Base-by-base conservation (phyloP, 1,284 basidiomycete genomes). In the Cutaneotrichosporon cavernicola region DNA sequence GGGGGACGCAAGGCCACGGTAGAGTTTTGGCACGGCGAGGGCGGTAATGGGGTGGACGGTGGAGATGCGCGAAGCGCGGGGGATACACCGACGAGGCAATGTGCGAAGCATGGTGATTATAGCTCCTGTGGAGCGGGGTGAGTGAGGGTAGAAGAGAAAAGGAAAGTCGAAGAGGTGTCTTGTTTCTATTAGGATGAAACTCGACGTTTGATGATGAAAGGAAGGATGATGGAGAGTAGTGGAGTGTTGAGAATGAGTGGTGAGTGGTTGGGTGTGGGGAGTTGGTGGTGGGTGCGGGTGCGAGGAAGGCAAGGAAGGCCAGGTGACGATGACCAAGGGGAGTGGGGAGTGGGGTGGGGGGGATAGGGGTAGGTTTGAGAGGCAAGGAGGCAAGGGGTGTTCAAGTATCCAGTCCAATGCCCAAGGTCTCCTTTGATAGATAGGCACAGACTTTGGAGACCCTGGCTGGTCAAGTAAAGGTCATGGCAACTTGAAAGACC, bases 1-100 rank as follows among this genome's bases (percentile, higher is more conserved):
- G 53, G 74, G 71, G 9, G 75, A 71, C 4, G 78, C 77, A 58
- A 78, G 78, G 30, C 31, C 53, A 56, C 72, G 69, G 61, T 57
- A 21, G 38, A 43, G 40, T 56, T 63, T 63, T 60, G 58, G 60
- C 52, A 56, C 62, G 31, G 58, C 55, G 36, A 62, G 40, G 31
- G 56, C 46, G 56, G 61, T 58, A 58, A 58, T 50, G 26, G 64
- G 58, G 50, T 53, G 56, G 34, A 46, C 26, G 43, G 43, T 40
- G 49, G 60, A 38, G 38, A 65, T 36, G 52, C 65, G 68, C 18
- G 64, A 53, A 47, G 63, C 65, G 26, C 67, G 43, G 22, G 69
- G 68, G 47, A 71, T 50, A 22, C 43, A 46, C 7, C 70, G 60
- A 63, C 67, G 71, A 49, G 70, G 70, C 62, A 74, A 58, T 62